Evolutionary conservation across 306 rosid genomes (phyloP).

Genomic region (Arachis stenosperma): DNA sequence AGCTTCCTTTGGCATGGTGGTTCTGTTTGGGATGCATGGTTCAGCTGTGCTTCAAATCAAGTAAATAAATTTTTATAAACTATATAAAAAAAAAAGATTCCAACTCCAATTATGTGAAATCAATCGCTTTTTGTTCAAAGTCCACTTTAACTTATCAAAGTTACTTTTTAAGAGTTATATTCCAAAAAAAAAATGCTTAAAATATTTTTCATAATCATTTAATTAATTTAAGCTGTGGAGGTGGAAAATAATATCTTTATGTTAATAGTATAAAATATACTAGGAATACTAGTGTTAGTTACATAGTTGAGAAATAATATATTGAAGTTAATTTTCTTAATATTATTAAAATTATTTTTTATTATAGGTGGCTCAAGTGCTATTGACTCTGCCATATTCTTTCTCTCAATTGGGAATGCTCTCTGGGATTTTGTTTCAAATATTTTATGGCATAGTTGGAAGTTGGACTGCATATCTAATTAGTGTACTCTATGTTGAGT

Average conservation of each 20-base stretch:
- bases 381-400: slow-evolving; percentile 87
- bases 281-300: no score
- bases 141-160: neutral
- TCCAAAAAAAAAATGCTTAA: no score
- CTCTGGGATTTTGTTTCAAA: slow-evolving; percentile 77
- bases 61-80: slow-evolving; percentile 38
- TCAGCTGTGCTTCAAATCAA: slow-evolving; percentile 97
- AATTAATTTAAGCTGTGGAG: no score
- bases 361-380: slow-evolving; percentile 91
- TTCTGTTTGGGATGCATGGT: slow-evolving; percentile 99
- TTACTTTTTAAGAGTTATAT: neutral
- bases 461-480: slow-evolving; percentile 98
- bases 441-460: slow-evolving; percentile 83
- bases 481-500: slow-evolving; percentile 90
- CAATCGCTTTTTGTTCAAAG: neutral
- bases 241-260: no score
- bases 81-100: no score
- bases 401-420: slow-evolving; percentile 93
- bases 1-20: slow-evolving; percentile 95
- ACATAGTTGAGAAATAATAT: no score
- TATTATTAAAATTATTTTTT: no score
- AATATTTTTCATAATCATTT: no score
- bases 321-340: no score
- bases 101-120: neutral
- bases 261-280: no score